Percentiles rank a stretch among this genome's conserved stretches.
These are phyloP conservation scores for Colletotrichum acutatum DNA, from an alignment of 2,329 filamentous ascomycete species.

Conservation along the genomic window DNA sequence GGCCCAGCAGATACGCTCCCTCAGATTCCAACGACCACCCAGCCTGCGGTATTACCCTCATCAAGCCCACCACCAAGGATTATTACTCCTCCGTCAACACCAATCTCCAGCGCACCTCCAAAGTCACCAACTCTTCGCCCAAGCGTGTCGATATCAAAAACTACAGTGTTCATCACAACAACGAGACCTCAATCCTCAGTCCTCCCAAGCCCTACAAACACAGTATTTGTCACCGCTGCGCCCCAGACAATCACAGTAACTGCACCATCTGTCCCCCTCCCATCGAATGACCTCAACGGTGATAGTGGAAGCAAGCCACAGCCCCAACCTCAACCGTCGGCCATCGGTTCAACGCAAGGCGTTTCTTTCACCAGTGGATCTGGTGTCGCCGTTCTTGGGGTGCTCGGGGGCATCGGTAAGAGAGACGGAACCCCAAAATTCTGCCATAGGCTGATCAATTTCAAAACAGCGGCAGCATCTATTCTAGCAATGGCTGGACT, in stretches of 20 bases:
- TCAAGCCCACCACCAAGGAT: too few relatives aligned
- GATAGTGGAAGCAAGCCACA: not conserved
- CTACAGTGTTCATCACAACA: too few relatives aligned
- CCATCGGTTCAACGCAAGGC: not conserved
- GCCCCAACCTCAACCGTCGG: not conserved
- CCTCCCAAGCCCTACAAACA: not conserved
- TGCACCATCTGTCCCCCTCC: not conserved
- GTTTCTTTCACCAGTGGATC: not conserved
- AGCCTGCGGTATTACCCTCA: too few relatives aligned
- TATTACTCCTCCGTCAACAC: too few relatives aligned
- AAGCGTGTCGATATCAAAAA: too few relatives aligned
- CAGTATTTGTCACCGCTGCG: not conserved
- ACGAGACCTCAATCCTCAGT: not conserved
- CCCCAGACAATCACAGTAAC: not conserved
- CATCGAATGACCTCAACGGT: not conserved
- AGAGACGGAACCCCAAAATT: not conserved
- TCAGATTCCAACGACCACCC: too few relatives aligned
- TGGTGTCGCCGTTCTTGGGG: not conserved
- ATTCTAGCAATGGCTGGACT: not conserved
- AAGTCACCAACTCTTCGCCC: too few relatives aligned
- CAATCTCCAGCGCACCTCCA: not conserved
- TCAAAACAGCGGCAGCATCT: not conserved
- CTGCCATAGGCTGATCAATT: too few relatives aligned
- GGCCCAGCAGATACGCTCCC: too few relatives aligned
- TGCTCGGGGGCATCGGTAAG: slow-evolving; percentile 5